Conservation (phyloP, 2,329 filamentous ascomycete genomes). For the Leptographium lundbergii region DNA sequence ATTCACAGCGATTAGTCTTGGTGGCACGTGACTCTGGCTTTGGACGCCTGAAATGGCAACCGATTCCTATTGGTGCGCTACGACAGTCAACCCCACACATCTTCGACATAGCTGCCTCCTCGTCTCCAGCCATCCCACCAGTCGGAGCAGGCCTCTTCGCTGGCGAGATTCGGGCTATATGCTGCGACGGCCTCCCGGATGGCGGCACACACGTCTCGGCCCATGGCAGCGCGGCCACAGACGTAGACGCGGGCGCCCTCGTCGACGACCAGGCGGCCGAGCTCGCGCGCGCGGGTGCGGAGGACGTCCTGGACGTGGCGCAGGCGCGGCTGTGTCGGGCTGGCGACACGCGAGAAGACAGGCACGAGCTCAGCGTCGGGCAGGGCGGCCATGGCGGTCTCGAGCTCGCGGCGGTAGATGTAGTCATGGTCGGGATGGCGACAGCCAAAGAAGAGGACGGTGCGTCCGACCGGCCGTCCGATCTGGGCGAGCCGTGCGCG, state of each 20-base stretch:
- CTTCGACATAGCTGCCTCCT: not conserved
- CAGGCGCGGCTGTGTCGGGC: not conserved
- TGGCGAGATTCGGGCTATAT: not conserved
- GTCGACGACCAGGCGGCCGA: not conserved
- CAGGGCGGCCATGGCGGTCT: not conserved
- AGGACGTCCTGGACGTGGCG: not conserved
- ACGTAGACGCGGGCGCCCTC: not conserved
- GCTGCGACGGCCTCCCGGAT: not conserved
- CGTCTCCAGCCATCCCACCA: not conserved
- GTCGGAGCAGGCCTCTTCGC: not conserved
- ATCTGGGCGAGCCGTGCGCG: constrained; percentile 20
- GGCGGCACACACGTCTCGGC: not conserved
- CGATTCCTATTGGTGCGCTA: too few species aligned
- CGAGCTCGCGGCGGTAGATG: not conserved
- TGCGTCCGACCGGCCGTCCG: constrained; percentile 20
- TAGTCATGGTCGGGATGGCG: constrained; percentile 17
- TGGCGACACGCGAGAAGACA: not conserved
- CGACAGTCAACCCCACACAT: not conserved
- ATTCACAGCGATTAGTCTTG: too few species aligned
- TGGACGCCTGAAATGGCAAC: too few species aligned
- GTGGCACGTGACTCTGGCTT: too few species aligned
- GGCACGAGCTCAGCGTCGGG: not conserved
- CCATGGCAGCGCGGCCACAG: not conserved
- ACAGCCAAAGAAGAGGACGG: constrained; percentile 26
- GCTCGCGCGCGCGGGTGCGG: not conserved